phyloP scores from a whole-genome alignment of 352 stramenopile genomes.

The Pythium insidiosum region DNA sequence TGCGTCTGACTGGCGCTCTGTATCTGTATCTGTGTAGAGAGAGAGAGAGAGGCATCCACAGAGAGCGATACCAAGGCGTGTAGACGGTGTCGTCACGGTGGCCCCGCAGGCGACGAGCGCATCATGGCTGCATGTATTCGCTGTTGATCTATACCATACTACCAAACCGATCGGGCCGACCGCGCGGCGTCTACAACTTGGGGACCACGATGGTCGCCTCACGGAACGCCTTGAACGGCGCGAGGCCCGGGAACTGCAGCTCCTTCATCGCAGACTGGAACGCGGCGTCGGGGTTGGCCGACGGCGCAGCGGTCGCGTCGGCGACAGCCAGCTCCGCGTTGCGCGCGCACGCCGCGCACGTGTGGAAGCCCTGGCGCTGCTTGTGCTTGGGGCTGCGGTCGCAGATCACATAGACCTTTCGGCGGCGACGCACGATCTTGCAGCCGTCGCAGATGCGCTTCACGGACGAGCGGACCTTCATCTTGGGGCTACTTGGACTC shows the following conservation, averaged over 20 bases:
- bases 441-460: conserved; percentile 90
- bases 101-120: too few relatives aligned
- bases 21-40: too few relatives aligned
- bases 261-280: conserved; percentile 90
- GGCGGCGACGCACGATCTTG: conserved; percentile 83
- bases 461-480: conserved; percentile 89
- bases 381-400: conserved; percentile 90
- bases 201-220: conserved; percentile 61
- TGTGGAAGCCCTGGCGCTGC: conserved; percentile 90
- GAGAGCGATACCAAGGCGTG: too few relatives aligned
- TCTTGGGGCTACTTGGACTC: too few relatives aligned
- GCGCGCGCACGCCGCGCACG: conserved; percentile 29
- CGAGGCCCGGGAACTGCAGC: conserved; percentile 88
- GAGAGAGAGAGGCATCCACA: too few relatives aligned
- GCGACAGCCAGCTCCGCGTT: conserved; percentile 15
- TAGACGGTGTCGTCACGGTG: too few relatives aligned
- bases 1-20: too few relatives aligned
- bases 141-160: too few relatives aligned
- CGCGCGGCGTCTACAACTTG: conserved; percentile 34
- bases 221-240: conserved; percentile 72
- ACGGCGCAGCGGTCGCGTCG: conserved; percentile 12
- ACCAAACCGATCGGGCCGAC: too few relatives aligned
- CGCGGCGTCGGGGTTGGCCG: conserved; percentile 86
- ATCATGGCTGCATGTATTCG: too few relatives aligned
- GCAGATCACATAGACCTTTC: conserved; percentile 89